phyloP scores from a whole-genome alignment of 371 early-diverging fungal genomes.

The Circinella umbellata region DNA sequence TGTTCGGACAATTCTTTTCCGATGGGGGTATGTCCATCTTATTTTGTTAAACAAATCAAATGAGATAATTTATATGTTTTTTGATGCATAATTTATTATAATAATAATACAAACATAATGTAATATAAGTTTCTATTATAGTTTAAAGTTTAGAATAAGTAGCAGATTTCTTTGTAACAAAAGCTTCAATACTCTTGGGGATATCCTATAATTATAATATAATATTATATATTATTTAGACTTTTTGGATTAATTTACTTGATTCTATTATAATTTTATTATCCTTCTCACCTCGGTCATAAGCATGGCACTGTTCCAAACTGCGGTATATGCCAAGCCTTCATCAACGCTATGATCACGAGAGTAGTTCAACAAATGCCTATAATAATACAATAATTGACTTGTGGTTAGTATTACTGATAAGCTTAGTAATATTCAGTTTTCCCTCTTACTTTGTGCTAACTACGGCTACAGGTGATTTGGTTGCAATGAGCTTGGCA shows the following conservation, averaged over 20 bases:
- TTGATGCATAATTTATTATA: no score
- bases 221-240: slow-evolving; percentile 10
- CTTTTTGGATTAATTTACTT: not conserved
- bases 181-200: slow-evolving; percentile 56
- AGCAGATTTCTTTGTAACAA: slow-evolving; percentile 61
- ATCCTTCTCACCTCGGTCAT: slow-evolving; percentile 61
- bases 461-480: slow-evolving; percentile 88
- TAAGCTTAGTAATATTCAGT: not conserved
- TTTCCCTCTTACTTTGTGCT: slow-evolving; percentile 80
- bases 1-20: no score
- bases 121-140: no score
- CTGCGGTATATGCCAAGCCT: slow-evolving; percentile 85
- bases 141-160: slow-evolving; percentile 64
- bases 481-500: slow-evolving; percentile 81
- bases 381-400: slow-evolving; percentile 14
- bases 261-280: not conserved
- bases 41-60: no score
- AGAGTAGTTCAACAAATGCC: slow-evolving; percentile 84
- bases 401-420: no score
- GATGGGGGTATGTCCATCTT: no score
- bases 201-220: slow-evolving; percentile 50
- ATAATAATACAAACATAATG: no score
- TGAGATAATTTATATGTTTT: no score
- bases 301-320: slow-evolving; percentile 88
- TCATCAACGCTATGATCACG: slow-evolving; percentile 91